phyloP scores from a whole-genome alignment of 306 rosid genomes.

The Luffa acutangula region DNA sequence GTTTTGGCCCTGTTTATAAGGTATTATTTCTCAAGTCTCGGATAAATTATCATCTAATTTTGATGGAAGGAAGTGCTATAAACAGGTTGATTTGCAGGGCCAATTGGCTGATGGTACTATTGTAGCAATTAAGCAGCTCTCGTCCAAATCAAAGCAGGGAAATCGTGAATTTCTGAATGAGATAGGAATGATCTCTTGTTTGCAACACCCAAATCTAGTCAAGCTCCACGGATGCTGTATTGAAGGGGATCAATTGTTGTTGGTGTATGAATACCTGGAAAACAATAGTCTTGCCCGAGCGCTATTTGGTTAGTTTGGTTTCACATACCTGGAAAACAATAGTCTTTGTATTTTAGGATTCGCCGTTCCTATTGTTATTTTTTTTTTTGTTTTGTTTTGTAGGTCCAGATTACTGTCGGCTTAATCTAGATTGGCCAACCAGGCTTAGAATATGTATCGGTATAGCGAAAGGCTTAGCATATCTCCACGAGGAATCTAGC shows the following conservation, averaged over 20 bases:
- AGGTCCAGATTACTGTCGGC: conserved; percentile 23
- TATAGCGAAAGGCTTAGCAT: conserved; percentile 68
- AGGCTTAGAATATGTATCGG: conserved; percentile 59
- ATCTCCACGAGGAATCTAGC: conserved; percentile 63
- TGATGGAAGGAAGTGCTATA: not conserved
- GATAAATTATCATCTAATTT: not conserved
- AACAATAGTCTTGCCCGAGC: conserved; percentile 64
- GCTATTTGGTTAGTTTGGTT: conserved; percentile 41
- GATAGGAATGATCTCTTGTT: conserved; percentile 59
- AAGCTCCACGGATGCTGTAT: conserved; percentile 63
- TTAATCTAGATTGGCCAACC: conserved; percentile 44
- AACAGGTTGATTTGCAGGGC: conserved; percentile 32
- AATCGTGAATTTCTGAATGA: conserved; percentile 67
- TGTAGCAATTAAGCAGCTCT: conserved; percentile 68
- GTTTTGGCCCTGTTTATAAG: conserved; percentile 67
- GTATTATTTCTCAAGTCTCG: not conserved
- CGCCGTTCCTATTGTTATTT: not conserved
- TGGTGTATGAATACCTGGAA: conserved; percentile 73
- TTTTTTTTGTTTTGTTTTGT: not conserved
- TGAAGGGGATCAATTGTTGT: conserved; percentile 49
- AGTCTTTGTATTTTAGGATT: not conserved
- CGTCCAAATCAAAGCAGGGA: conserved; percentile 61
- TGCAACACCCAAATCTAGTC: conserved; percentile 75
- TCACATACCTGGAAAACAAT: not conserved
- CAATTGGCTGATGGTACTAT: conserved; percentile 44